phyloP scores from a whole-genome alignment of 352 stramenopile species.

The Globisporangium cylindrosporum region DNA sequence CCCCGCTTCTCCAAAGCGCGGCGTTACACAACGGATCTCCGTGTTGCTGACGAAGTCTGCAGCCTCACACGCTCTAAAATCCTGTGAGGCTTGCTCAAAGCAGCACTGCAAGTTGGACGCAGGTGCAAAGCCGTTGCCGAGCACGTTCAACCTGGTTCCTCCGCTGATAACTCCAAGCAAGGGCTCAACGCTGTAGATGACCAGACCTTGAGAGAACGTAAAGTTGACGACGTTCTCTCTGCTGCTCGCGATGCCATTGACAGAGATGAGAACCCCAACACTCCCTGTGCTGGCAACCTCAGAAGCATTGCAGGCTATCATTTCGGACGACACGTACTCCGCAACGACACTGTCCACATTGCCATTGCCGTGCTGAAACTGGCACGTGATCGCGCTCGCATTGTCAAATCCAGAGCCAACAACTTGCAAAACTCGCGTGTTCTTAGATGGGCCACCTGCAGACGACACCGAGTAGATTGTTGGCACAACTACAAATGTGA shows the following conservation, averaged over 20 bases:
- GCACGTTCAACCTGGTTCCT: constrained; percentile 31
- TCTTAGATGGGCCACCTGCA: constrained; percentile 24
- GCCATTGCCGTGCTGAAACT: constrained; percentile 23
- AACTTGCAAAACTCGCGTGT: constrained; percentile 35
- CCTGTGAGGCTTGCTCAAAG: constrained; percentile 23
- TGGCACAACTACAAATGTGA: constrained; percentile 52
- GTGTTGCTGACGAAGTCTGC: constrained; percentile 36
- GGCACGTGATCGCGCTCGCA: constrained; percentile 22
- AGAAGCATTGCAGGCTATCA: constrained; percentile 26
- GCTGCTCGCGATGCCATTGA: constrained; percentile 24
- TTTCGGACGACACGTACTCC: constrained; percentile 20
- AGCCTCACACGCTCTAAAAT: constrained; percentile 17
- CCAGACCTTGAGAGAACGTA: constrained; percentile 27
- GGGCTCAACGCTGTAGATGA: constrained; percentile 44
- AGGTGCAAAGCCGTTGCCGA: constrained; percentile 43
- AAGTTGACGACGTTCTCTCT: constrained; percentile 27
- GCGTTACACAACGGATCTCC: constrained; percentile 28
- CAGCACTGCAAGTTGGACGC: constrained; percentile 47
- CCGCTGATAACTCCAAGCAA: constrained; percentile 33
- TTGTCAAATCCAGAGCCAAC: constrained; percentile 27
- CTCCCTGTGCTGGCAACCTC: constrained; percentile 13
- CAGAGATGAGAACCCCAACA: constrained; percentile 24
- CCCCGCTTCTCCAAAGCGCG: constrained; percentile 16
- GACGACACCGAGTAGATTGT: constrained; percentile 44
- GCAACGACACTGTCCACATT: background rate